A percentile compares a stretch with the other conserved stretches of the same genome.
phyloP scores from a whole-genome alignment of 2,329 filamentous ascomycete species.

The Neofusicoccum cordaticola region DNA sequence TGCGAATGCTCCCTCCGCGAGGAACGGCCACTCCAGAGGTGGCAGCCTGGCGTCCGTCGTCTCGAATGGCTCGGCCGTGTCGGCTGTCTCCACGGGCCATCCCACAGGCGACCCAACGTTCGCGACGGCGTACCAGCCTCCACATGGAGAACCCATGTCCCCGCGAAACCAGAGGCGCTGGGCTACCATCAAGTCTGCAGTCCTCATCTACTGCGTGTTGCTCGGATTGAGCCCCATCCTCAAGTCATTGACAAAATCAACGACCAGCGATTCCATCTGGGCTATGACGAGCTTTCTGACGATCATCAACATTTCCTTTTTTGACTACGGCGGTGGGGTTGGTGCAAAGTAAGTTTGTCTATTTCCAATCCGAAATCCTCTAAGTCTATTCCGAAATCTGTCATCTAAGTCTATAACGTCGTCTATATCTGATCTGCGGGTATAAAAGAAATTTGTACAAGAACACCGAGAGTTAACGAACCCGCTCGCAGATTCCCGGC shows the following conservation, averaged over 20 bases:
- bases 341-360: constrained; percentile 46
- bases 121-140: constrained; percentile 33
- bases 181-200: constrained; percentile 84
- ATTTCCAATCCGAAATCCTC: background rate
- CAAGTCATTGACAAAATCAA: constrained; percentile 91
- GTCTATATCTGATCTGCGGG: constrained; percentile 1
- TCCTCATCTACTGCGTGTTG: constrained; percentile 89
- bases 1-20: constrained; percentile 8
- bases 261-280: constrained; percentile 94
- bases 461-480: background rate
- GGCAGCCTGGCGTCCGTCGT: constrained; percentile 57
- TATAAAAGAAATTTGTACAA: constrained; percentile 18
- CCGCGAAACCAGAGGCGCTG: constrained; percentile 62
- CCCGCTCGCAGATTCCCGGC: constrained; percentile 60
- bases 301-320: constrained; percentile 94
- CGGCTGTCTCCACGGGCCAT: constrained; percentile 24
- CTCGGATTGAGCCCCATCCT: constrained; percentile 91
- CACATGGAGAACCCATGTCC: constrained; percentile 45
- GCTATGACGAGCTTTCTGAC: constrained; percentile 92
- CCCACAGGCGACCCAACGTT: constrained; percentile 42
- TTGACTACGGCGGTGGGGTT: constrained; percentile 80
- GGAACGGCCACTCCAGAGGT: constrained; percentile 47
- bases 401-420: constrained; percentile 12
- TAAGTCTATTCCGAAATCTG: constrained; percentile 13
- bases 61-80: constrained; percentile 41